Evolutionary conservation across 169 alveolate species (phyloP), one percentile per base, ranked within the genome.

Genomic region (Cyclospora cayetanensis): DNA sequence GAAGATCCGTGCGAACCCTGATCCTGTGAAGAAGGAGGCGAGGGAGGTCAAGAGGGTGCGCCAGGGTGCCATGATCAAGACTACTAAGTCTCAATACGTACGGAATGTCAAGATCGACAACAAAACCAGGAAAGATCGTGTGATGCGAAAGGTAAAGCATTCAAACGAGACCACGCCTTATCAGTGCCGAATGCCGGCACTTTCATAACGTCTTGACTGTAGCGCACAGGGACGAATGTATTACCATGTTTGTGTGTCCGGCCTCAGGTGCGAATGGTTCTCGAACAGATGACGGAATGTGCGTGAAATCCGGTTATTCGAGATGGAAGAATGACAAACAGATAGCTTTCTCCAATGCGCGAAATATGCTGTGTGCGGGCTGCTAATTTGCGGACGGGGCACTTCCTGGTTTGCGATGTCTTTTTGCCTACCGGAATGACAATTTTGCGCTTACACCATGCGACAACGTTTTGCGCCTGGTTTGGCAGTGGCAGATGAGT

Each of bases 1-100:
- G 85, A 98, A 97, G 91, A 99, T 99, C 94, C 97, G 99, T 89
- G 97, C 97, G 95, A 97, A 98, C 97, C 99, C 99, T 20, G 96
- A 94, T 66, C 96, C 94, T 84, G 97, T 94, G 92, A 95, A 96
- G 90, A 95, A 96, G 92, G 97, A 96, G 89, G 95, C 94, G 80
- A 95, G 96, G 90, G 96, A 93, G 31, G 96, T 93, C 91, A 35
- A 88, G 80, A 46, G 83, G 42, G 97, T 94, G 68, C 95, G 97
- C 94, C 97, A 96, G 95, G 98, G 98, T 39, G 95, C 95, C 95
- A 92, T 95, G 83, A 93, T 97, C 92, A 90, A 94, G 92, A 97
- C 99, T 72, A 94, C 97, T 68, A 95, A 95, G 92, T 99, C 98
- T 63, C 97, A 97, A 93, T 98, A 98, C 97, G 95, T 95, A 72